A percentile compares a stretch with the other conserved stretches of the same genome.
These are phyloP conservation scores for Mycena latifolia DNA, from an alignment of 768 basidiomycete genomes.

Conservation along the genomic window DNA sequence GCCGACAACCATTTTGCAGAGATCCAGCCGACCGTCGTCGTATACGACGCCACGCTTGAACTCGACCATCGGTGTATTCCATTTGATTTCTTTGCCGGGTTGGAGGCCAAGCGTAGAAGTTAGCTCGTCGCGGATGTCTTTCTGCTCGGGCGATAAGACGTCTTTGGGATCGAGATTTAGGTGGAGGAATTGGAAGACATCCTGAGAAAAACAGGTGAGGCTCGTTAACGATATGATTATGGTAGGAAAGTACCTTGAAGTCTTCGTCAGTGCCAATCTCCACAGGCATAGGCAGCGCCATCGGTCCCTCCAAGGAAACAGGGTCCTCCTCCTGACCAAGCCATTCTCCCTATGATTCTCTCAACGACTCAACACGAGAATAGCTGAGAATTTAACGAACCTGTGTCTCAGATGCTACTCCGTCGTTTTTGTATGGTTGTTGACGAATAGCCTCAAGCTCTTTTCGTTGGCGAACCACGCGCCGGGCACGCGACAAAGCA, in stretches of 20 bases:
- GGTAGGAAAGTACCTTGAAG: slow-evolving; percentile 17
- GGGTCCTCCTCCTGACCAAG: slow-evolving; percentile 29
- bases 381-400: slow-evolving; percentile 8
- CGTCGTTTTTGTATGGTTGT: neutral
- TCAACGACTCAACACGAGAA: neutral
- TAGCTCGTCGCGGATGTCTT: slow-evolving; percentile 22
- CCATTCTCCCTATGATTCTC: slow-evolving; percentile 17
- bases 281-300: slow-evolving; percentile 32
- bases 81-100: slow-evolving; percentile 25
- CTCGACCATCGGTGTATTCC: slow-evolving; percentile 34
- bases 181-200: slow-evolving; percentile 31
- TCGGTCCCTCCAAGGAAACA: slow-evolving; percentile 31
- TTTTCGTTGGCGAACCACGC: slow-evolving; percentile 25
- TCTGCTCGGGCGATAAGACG: slow-evolving; percentile 12
- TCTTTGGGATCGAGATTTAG: slow-evolving; percentile 32
- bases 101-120: slow-evolving; percentile 21
- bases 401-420: slow-evolving; percentile 18
- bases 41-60: slow-evolving; percentile 37
- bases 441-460: slow-evolving; percentile 17
- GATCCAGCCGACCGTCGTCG: slow-evolving; percentile 33
- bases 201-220: slow-evolving; percentile 10
- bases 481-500: slow-evolving; percentile 18
- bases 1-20: slow-evolving; percentile 38
- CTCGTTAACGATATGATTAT: neutral
- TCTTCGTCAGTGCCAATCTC: slow-evolving; percentile 29